Evolutionary conservation across 768 basidiomycete genomes (phyloP).

Genomic region (Holtermannia corniformis): DNA sequence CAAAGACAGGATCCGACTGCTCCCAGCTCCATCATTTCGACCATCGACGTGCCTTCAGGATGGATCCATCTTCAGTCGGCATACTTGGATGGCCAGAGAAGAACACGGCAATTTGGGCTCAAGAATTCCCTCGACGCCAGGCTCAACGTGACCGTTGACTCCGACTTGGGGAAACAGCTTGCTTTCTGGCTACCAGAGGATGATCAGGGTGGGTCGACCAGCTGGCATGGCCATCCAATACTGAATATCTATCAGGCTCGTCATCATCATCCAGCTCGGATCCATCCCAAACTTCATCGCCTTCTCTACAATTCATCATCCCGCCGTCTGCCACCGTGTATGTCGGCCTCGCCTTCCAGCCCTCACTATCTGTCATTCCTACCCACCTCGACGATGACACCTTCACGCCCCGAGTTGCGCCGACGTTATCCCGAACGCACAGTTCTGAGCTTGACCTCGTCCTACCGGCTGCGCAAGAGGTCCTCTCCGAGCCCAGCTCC

Average conservation of each 20-base stretch:
- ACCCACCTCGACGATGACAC: slow-evolving; percentile 12
- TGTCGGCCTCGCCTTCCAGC: slow-evolving; percentile 28
- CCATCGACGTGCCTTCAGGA: slow-evolving; percentile 28
- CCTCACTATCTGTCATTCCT: slow-evolving; percentile 6
- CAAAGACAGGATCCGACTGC: neutral
- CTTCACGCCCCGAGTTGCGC: slow-evolving; percentile 24
- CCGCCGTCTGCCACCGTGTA: slow-evolving; percentile 10
- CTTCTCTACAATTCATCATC: slow-evolving; percentile 11
- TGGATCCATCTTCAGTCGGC: slow-evolving; percentile 36
- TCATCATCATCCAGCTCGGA: slow-evolving; percentile 19
- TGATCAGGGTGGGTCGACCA: slow-evolving; percentile 19
- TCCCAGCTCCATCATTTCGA: neutral
- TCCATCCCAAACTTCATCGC: slow-evolving; percentile 7
- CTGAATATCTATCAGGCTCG: slow-evolving; percentile 7
- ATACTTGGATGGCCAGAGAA: slow-evolving; percentile 25
- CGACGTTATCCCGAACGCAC: slow-evolving; percentile 12
- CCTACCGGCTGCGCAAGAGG: neutral
- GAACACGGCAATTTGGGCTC: slow-evolving; percentile 20
- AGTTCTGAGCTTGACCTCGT: slow-evolving; percentile 15
- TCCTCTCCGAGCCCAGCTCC: slow-evolving; percentile 5
- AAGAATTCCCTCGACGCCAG: slow-evolving; percentile 14
- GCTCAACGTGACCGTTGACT: slow-evolving; percentile 19
- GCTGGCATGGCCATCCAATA: neutral
- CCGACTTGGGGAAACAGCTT: slow-evolving; percentile 22
- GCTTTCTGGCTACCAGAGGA: slow-evolving; percentile 28